Evolutionary conservation across 805 yeast genomes (phyloP), one percentile per base, ranked within the genome.

Genomic region (Candida michaelii): DNA sequence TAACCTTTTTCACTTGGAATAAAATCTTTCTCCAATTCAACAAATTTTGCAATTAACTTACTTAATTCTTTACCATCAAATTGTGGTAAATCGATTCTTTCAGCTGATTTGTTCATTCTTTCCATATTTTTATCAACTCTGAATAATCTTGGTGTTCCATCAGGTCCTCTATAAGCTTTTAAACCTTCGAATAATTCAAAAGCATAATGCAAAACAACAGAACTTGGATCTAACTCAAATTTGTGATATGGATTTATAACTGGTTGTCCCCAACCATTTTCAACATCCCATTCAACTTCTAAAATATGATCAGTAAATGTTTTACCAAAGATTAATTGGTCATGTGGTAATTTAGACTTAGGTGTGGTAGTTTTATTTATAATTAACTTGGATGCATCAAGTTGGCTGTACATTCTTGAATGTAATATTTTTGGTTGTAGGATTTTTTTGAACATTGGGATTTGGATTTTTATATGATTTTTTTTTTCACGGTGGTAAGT

Each of bases 121-220:
- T 60, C 77, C 96, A 91, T 88, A 74, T 91, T 91, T 77, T 76
- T 86, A 63, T 89, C 87, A 33, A 95, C 87, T 65, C 99, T 81
- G 77, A 91, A 91, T 61, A 91, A 74, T 58, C 96, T 78, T 59
- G 89, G 55, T 48, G 82, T 65, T 48, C 84, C 85, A 36, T 82
- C 69, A 18, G 50, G 30, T 59, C 77, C 85, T 47, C 68, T 68
- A 76, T 90, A 91, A 11, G 97, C 97, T 73, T 91, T 91, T 71
- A 91, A 74, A 52, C 99, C 99, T 72, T 91, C 99, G 53, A 91
- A 93, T 46, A 91, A 77, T 66, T 89, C 96, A 59, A 93, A 91
- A 4, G 95, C 91, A 59, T 91, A 91, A 73, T 91, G 99, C 70
- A 91, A 82, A 25, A 90, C 98, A 62, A 86, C 79, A 14, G 93